phyloP scores from a whole-genome alignment of 441 rosid species.

The Gossypium lobatum region DNA sequence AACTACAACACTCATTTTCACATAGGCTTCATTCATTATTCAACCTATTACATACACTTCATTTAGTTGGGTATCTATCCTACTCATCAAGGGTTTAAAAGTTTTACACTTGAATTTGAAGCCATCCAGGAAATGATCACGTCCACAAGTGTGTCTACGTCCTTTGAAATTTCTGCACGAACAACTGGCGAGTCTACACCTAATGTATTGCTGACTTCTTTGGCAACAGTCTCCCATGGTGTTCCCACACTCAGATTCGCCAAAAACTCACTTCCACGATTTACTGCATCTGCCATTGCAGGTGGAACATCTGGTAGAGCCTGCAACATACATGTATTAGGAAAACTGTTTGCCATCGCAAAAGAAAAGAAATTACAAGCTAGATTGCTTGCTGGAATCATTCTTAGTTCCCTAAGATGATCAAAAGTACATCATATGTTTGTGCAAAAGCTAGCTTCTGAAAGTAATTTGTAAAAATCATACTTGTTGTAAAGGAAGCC shows the following conservation, averaged over 20 bases:
- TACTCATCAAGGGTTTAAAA: conserved; percentile 35
- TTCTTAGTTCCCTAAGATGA: background rate
- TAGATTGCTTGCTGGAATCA: background rate
- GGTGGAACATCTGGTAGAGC: conserved; percentile 93
- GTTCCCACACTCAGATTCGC: conserved; percentile 78
- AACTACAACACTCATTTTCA: background rate
- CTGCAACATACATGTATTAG: conserved; percentile 29
- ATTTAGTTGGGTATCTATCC: background rate
- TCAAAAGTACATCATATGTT: background rate
- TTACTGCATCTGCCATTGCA: conserved; percentile 91
- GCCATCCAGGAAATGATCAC: conserved; percentile 74
- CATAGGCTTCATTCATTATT: background rate
- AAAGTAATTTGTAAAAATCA: conserved; percentile 9
- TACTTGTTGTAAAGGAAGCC: conserved; percentile 95
- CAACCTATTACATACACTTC: background rate
- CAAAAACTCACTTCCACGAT: conserved; percentile 71
- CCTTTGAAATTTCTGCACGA: conserved; percentile 66
- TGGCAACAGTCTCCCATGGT: conserved; percentile 86
- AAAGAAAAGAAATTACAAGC: background rate
- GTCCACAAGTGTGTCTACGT: conserved; percentile 56
- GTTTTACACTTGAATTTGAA: conserved; percentile 58
- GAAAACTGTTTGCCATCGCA: conserved; percentile 1
- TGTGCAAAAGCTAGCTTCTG: background rate
- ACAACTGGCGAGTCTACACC: conserved; percentile 61
- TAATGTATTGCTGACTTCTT: conserved; percentile 77